Evolutionary conservation across 2,329 filamentous ascomycete genomes (phyloP), one percentile per base, ranked within the genome.

Genomic region (Aspergillus unguis): DNA sequence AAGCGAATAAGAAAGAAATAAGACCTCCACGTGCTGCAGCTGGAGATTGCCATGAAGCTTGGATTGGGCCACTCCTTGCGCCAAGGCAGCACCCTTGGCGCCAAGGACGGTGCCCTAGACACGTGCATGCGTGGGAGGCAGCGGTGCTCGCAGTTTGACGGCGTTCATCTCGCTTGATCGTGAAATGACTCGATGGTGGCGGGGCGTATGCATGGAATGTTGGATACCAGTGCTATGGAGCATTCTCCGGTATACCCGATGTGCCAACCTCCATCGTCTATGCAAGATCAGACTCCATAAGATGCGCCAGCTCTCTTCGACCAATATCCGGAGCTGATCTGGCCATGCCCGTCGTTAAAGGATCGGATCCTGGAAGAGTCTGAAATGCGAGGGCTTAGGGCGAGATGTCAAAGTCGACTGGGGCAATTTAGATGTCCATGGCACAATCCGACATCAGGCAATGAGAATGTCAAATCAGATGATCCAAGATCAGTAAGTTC

Each of bases 21-120:
- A 45, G 27, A 7, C 49, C 35, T 50, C 52, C 58, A 60, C 56
- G 58, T 60, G 58, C 52, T 35, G 53, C 46, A n/a, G 25, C 50
- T 44, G 41, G 36, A 17, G 32, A 31, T 36, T 45, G 48, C 46
- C 42, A 53, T 53, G 51, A 53, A 50, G 51, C 51, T 53, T 53
- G 50, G 50, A 36, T 48, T 48, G 40, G 44, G 26, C 32, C 33
- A 44, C 36, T 33, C 23, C 41, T 26, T 23, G 25, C 26, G 51
- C 41, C 46, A 48, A 49, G 46, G 10, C 35, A 44, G 41, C 41
- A 40, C 29, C 44, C 35, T 40, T 26, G 31, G 46, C 40, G 51
- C 51, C 51, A 53, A 53, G 51, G 38, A 41, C 32, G 1, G 27
- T 35, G 32, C 45, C 28, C 50, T 38, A 38, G 23, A 25, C 36